These are phyloP conservation scores for Metschnikowia colocasiae DNA, from an alignment of 805 yeast genomes.

Conservation along the genomic window DNA sequence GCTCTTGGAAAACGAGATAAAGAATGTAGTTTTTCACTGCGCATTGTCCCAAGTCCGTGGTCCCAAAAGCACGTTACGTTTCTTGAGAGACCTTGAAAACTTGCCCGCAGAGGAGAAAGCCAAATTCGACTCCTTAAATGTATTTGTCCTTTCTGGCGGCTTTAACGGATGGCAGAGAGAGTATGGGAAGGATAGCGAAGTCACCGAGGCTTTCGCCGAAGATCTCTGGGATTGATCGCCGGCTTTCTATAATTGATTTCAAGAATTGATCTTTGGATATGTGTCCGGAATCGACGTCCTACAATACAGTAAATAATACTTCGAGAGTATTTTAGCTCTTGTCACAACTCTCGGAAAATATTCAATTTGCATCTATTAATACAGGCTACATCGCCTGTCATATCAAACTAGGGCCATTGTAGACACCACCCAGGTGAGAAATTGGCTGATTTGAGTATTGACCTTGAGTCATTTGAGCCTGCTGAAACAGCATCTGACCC, in stretches of 20 bases:
- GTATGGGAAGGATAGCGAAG: slow-evolving; percentile 62
- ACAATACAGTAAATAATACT: background rate
- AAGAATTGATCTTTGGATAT: too few species aligned
- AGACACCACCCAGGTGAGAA: slow-evolving; percentile 7
- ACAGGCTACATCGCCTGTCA: slow-evolving; percentile 1
- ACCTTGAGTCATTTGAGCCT: slow-evolving; percentile 5
- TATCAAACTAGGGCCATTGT: slow-evolving; percentile 27
- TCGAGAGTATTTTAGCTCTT: background rate
- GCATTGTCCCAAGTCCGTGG: slow-evolving; percentile 90
- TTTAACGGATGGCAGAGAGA: slow-evolving; percentile 76
- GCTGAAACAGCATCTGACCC: slow-evolving; percentile 5
- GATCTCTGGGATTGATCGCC: slow-evolving; percentile 35
- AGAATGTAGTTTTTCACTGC: slow-evolving; percentile 81
- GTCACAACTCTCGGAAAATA: background rate
- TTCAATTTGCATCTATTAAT: slow-evolving; percentile 1
- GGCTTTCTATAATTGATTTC: too few species aligned
- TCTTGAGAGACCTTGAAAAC: slow-evolving; percentile 45
- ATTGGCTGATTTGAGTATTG: background rate
- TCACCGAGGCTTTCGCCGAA: slow-evolving; percentile 50
- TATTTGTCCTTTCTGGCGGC: slow-evolving; percentile 81
- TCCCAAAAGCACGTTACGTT: slow-evolving; percentile 73
- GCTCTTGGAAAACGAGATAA: slow-evolving; percentile 28
- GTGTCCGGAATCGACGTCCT: too few species aligned
- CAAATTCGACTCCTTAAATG: slow-evolving; percentile 37
- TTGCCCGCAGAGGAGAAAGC: slow-evolving; percentile 22